These are phyloP conservation scores for Xylaria bambusicola DNA, from an alignment of 495 filamentous ascomycete species.

Conservation along the genomic window DNA sequence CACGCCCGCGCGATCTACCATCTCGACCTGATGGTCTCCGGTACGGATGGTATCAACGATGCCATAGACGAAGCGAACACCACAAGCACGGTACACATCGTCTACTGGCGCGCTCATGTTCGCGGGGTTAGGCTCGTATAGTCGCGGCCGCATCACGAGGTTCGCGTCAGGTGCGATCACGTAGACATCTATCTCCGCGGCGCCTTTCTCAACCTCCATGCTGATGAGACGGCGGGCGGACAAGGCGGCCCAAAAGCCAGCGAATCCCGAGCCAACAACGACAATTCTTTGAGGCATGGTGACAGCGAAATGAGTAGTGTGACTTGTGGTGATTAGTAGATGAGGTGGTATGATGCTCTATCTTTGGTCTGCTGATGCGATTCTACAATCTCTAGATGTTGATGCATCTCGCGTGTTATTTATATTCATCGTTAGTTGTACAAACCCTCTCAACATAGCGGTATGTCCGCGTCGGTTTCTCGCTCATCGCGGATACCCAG, in stretches of 20 bases:
- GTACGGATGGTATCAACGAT: constrained; percentile 28
- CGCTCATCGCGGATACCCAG: not conserved
- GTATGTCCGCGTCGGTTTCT: not conserved
- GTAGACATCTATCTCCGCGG: constrained; percentile 27
- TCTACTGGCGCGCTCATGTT: constrained; percentile 27
- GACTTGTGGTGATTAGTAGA: not conserved
- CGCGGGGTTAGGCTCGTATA: constrained; percentile 37
- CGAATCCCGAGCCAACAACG: constrained; percentile 38
- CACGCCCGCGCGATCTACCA: constrained; percentile 16
- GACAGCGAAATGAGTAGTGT: not conserved
- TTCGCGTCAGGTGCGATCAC: constrained; percentile 36
- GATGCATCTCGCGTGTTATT: not conserved
- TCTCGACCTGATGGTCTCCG: constrained; percentile 23
- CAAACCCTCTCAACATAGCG: not conserved
- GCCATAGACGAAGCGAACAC: constrained; percentile 28
- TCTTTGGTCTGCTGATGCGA: not conserved
- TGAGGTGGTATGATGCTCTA: not conserved
- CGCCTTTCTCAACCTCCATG: constrained; percentile 1
- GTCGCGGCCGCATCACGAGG: constrained; percentile 35
- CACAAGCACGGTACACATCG: constrained; percentile 29
- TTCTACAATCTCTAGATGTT: not conserved
- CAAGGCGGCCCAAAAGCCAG: constrained; percentile 39
- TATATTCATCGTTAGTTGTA: not conserved
- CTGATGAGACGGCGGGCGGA: constrained; percentile 35
- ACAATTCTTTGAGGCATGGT: constrained; percentile 16